Conservation (phyloP, 176 grass and related monocot genomes). For the Bonia amplexicaulis region DNA sequence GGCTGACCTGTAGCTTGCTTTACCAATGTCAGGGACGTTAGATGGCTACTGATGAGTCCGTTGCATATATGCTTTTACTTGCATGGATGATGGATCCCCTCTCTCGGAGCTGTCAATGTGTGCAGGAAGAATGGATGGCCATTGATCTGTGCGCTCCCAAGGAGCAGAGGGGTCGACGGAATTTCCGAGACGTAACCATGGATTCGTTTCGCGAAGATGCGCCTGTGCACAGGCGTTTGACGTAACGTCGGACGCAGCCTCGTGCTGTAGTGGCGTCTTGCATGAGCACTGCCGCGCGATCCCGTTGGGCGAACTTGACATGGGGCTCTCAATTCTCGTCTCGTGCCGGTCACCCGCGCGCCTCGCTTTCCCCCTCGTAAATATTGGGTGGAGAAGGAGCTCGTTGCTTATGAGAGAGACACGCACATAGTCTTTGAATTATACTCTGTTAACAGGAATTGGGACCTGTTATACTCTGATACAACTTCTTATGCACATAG, state of each 20-base stretch:
- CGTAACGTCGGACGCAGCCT: neutral
- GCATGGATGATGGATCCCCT: neutral
- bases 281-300: conserved; percentile 6
- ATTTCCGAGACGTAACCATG: neutral
- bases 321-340: neutral
- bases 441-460: too few species aligned
- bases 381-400: conserved; percentile 7
- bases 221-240: neutral
- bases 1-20: conserved; percentile 1
- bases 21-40: neutral
- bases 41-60: conserved; percentile 13
- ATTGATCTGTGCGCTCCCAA: neutral
- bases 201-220: conserved; percentile 24
- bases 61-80: neutral
- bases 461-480: too few species aligned
- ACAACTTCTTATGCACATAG: too few species aligned
- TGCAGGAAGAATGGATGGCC: neutral
- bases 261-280: neutral
- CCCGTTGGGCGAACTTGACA: neutral
- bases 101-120: neutral
- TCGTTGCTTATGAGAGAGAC: neutral
- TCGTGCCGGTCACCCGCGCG: neutral
- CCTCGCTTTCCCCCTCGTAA: conserved; percentile 1
- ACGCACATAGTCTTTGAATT: too few species aligned
- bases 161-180: neutral